Evolutionary conservation across 305 asterid species (phyloP).

Genomic region (Galium porrigens): DNA sequence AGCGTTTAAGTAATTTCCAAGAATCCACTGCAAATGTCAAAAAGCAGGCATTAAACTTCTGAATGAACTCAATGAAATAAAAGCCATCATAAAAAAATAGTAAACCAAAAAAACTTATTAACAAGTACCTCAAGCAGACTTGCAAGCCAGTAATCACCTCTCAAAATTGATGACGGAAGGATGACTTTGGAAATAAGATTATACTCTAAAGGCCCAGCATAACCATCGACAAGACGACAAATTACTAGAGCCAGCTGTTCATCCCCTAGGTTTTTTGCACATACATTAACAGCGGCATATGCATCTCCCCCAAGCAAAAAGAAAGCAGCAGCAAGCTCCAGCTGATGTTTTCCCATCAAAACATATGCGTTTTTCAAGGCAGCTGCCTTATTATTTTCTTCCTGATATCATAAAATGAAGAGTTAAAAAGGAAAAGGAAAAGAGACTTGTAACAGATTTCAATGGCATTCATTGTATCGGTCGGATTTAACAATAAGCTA

Average conservation of each 20-base stretch:
- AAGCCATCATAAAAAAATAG: not conserved
- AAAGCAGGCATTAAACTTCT: constrained; percentile 10
- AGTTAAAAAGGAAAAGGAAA: constrained; percentile 7
- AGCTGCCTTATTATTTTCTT: constrained; percentile 85
- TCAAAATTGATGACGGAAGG: constrained; percentile 73
- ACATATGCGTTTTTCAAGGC: constrained; percentile 96
- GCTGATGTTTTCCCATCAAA: constrained; percentile 88
- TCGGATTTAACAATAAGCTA: not conserved
- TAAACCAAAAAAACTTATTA: not conserved
- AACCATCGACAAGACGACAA: constrained; percentile 86
- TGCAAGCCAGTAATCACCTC: constrained; percentile 74
- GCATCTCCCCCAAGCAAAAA: constrained; percentile 96
- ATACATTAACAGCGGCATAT: constrained; percentile 78
- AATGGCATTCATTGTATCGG: not conserved
- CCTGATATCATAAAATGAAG: constrained; percentile 34
- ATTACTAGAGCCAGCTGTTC: constrained; percentile 93
- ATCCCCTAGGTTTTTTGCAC: constrained; percentile 92
- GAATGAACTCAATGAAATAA: not conserved
- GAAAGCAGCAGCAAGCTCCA: constrained; percentile 91
- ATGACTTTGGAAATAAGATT: constrained; percentile 55
- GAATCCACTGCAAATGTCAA: constrained; percentile 54
- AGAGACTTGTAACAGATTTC: not conserved
- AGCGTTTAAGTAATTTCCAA: constrained; percentile 64
- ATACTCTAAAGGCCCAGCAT: constrained; percentile 58
- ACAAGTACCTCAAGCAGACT: constrained; percentile 68